Evolutionary conservation across 2,329 filamentous ascomycete species (phyloP), one percentile per base, ranked within the genome.

Genomic region (Xylariaceae sp.): DNA sequence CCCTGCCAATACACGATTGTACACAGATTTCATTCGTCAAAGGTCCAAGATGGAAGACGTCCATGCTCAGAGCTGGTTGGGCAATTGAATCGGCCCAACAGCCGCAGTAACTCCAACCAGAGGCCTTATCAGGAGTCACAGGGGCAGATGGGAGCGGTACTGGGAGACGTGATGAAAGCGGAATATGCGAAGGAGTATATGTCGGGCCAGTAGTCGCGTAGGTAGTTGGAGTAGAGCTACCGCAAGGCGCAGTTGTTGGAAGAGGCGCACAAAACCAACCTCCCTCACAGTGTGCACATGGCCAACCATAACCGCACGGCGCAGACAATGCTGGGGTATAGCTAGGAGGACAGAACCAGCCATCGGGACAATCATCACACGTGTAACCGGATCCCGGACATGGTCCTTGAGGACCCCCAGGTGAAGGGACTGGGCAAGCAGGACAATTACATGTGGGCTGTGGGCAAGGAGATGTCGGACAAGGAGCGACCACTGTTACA

Each of bases 1-100:
- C 73, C 36, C 61, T 60, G 25, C 53, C 52, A 6, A 69, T 61
- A 60, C 78, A 82, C 58, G 74, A 71, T 5, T 64, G 58, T 39
- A 76, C 65, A 55, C 77, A 80, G 19, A 34, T 51, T 44, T 54
- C 54, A 34, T 64, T 64, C 7, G 55, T 62, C 5, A 63, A 43
- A 5, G 53, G 49, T 7, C 50, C 53, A 29, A 53, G 22, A 22
- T 45, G 45, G 22, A 37, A 27, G 20, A 44, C 37, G 10, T 57
- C 56, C 20, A 45, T 44, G 20, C 44, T 47, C 10, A 64, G 55
- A 11, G 51, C 55, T 34, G 50, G 52, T 16, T 62, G 56, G 17
- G 48, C 43, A 8, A 44, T 41, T 37, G 58, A 49, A 22, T 64
- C 56, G 6, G 56, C 53, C 61, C 61, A 64, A 22, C 62, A 64